Evolutionary conservation across 2,329 filamentous ascomycete species (phyloP).

Genomic region (Didymella sp.): DNA sequence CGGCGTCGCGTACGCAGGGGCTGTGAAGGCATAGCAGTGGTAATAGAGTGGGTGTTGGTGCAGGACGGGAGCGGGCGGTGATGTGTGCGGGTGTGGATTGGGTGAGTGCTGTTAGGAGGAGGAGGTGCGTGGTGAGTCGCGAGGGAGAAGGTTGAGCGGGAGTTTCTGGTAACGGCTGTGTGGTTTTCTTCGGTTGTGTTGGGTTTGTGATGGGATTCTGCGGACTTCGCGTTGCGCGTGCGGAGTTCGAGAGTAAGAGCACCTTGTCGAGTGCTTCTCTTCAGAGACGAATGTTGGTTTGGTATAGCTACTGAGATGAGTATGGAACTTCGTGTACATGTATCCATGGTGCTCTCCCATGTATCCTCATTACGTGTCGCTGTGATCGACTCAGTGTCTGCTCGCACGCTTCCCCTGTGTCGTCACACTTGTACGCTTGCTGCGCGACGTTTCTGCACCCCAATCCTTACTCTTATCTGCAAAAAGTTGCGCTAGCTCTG

Average conservation of each 20-base stretch:
- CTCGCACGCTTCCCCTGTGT: neutral
- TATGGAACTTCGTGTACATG: neutral
- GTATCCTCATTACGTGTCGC: neutral
- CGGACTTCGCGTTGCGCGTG: too few relatives aligned
- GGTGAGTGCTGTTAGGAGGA: neutral
- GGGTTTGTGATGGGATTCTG: too few relatives aligned
- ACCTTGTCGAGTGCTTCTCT: too few relatives aligned
- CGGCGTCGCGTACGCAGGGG: too few relatives aligned
- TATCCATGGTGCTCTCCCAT: neutral
- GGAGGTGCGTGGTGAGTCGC: neutral
- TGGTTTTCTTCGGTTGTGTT: neutral
- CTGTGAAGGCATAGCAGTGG: neutral
- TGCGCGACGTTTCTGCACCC: neutral
- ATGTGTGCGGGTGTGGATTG: neutral
- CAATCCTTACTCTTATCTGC: conserved; percentile 1
- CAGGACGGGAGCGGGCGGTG: neutral
- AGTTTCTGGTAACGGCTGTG: too few relatives aligned
- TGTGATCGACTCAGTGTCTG: neutral
- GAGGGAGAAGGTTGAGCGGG: neutral
- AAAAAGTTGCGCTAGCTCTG: conserved; percentile 5
- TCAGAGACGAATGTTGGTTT: neutral
- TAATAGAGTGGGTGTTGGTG: neutral
- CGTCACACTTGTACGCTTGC: conserved; percentile 1
- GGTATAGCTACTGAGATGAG: neutral
- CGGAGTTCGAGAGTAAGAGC: too few relatives aligned